phyloP scores from a whole-genome alignment of 2,329 filamentous ascomycete genomes.

The Intubia oerlemansii region DNA sequence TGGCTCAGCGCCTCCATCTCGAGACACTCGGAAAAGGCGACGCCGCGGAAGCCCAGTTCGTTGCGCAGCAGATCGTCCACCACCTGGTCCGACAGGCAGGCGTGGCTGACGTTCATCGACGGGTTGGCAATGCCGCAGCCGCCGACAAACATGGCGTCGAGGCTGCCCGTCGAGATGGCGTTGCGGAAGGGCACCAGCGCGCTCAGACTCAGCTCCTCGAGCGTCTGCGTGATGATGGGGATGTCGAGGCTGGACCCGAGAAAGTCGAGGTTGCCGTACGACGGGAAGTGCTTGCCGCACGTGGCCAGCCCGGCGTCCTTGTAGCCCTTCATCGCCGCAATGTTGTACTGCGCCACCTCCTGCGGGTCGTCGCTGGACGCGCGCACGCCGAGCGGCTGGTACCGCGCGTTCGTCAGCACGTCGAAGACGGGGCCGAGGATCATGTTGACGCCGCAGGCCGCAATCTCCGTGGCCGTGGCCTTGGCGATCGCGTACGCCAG shows the following conservation, averaged over 20 bases:
- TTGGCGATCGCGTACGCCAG: slow-evolving; percentile 80
- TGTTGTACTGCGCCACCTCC: slow-evolving; percentile 81
- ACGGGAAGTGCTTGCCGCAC: slow-evolving; percentile 91
- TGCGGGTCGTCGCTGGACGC: slow-evolving; percentile 86
- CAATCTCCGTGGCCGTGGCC: slow-evolving; percentile 79
- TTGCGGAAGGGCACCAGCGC: slow-evolving; percentile 83
- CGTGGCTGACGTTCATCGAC: slow-evolving; percentile 87
- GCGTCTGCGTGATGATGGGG: slow-evolving; percentile 82
- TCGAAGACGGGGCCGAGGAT: slow-evolving; percentile 88
- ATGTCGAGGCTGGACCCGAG: slow-evolving; percentile 79
- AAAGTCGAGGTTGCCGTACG: slow-evolving; percentile 88
- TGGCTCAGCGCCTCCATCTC: slow-evolving; percentile 94
- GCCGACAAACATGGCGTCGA: slow-evolving; percentile 91
- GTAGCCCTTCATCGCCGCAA: slow-evolving; percentile 79
- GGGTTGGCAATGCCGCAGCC: slow-evolving; percentile 83
- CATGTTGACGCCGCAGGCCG: slow-evolving; percentile 85
- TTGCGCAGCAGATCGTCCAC: slow-evolving; percentile 77
- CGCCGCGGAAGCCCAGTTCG: slow-evolving; percentile 74
- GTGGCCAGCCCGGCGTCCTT: slow-evolving; percentile 77
- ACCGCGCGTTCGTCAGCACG: slow-evolving; percentile 79
- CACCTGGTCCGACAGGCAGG: slow-evolving; percentile 80
- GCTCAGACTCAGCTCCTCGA: slow-evolving; percentile 82
- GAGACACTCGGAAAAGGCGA: slow-evolving; percentile 84
- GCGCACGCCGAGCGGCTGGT: slow-evolving; percentile 75
- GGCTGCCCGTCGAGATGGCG: slow-evolving; percentile 56